Evolutionary conservation across 805 yeast genomes (phyloP).

Genomic region (Nakazawaea holstii): DNA sequence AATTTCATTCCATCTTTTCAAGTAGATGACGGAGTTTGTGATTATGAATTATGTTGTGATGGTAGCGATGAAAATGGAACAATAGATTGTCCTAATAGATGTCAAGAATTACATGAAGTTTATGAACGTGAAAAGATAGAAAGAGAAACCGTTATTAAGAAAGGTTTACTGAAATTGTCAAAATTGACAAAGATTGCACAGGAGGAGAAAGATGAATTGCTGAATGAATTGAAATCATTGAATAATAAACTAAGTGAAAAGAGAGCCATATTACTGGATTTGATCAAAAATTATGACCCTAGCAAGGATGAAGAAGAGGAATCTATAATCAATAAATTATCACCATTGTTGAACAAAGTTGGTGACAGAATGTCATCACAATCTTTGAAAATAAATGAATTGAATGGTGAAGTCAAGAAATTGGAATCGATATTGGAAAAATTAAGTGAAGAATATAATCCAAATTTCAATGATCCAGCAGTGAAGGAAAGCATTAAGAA

Average conservation of each 20-base stretch:
- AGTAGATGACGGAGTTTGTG: conserved; percentile 90
- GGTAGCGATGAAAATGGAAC: conserved; percentile 74
- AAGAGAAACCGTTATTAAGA: conserved; percentile 15
- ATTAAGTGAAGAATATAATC: conserved; percentile 61
- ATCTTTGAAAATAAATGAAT: conserved; percentile 8
- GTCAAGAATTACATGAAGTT: conserved; percentile 42
- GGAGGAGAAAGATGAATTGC: conserved; percentile 13
- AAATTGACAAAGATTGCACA: conserved; percentile 25
- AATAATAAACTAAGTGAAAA: conserved; percentile 25
- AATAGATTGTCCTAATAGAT: conserved; percentile 49
- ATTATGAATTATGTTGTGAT: conserved; percentile 85
- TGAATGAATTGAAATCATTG: conserved; percentile 19
- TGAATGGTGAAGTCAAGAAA: conserved; percentile 16
- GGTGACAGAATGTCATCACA: conserved; percentile 11
- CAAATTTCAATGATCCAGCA: conserved; percentile 80
- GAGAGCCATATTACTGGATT: conserved; percentile 17
- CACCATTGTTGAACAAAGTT: conserved; percentile 6
- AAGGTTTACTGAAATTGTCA: conserved; percentile 31
- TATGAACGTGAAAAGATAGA: conserved; percentile 23
- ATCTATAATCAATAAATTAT: background rate
- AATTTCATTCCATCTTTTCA: conserved; percentile 57
- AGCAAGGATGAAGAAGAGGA: conserved; percentile 13
- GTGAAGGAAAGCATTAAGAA: conserved; percentile 67
- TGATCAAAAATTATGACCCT: conserved; percentile 22
- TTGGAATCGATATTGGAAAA: conserved; percentile 44